Base-by-base conservation (phyloP, 73 alveolate species). In the Uronychia setigera region DNA sequence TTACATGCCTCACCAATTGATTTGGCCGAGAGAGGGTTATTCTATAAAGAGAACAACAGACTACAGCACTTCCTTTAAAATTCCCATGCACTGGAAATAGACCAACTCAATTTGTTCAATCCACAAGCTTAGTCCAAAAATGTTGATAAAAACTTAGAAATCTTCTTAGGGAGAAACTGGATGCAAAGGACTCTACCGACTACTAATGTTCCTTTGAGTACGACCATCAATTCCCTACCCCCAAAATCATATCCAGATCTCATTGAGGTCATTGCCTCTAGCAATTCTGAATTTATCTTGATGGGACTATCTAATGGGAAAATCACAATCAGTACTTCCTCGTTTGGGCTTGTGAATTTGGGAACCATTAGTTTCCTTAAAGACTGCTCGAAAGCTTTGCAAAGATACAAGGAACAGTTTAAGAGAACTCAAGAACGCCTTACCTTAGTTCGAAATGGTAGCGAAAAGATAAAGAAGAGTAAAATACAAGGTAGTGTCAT, bases 21-120 rank as follows among this genome's bases (percentile, higher is more conserved):
- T 46, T 46, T 46, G 67, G 67, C 87, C 29, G 86, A 85, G 13
- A 25, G 35, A 32, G 91, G 91, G 59, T 78, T 85, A 1, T 5
- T 46, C 26, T 85, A 19, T 46, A 85, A 85, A 78, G 91, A 46
- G 67, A 46, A 46, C 67, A 46, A 46, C 67, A 46, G 67, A 46
- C 67, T 46, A 19, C 67, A 46, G 67, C 67, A 46, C 19, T 46
- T 46, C 67, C 67, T 46, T 5, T 19, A 46, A 19, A 46, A 46
- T 19, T 11, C 67, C 67, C 19, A 5, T 19, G 19, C 67, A 46
- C 67, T 46, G 67, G 67, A 46, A 46, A 46, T 46, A 5, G 67
- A 46, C n/a, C 19, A 5, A 11, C 67, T 46, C n/a, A 46, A 46
- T 19, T 46, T 46, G 19, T 11, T 46, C n/a, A 46, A 5, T 46